Evolutionary conservation across 495 filamentous ascomycete genomes (phyloP), one percentile per base, ranked within the genome.

Genomic region (Penicillium fimorum): DNA sequence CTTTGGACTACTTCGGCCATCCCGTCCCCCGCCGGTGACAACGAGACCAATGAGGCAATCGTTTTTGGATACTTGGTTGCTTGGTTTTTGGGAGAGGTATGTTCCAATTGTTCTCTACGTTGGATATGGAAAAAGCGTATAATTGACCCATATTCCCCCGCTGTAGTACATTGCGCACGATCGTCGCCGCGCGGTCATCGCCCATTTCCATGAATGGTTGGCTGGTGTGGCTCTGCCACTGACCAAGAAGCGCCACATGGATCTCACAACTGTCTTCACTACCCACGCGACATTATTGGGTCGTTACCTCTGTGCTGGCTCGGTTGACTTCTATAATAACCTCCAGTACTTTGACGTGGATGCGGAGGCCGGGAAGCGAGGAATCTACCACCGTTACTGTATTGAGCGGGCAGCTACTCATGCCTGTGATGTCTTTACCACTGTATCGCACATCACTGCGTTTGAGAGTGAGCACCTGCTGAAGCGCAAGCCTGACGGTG

Each of bases 291-390:
- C 94, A 6, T 79, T 98, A 4, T 82, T 98, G 25, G 94, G 94
- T 47, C 86, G 94, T 48, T 98, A 98, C 65, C 88, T 98, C 42
- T 98, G 94, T 65, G 94, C 94, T 38, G 94, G 94, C 32, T 96
- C 91, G 3, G 94, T 97, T 27, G 94, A 98, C 71, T 98, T 98
- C 72, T 98, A 98, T 79, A 98, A 98, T 78, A 96, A 97, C 69
- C 87, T 98, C 18, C 94, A 97, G 70, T 87, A 86, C 75, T 98
- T 98, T 66, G 93, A 98, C 68, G 91, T 96, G 20, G 94, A 98
- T 69, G 87, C 91, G 4, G 95, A 98, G 70, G 94, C 94, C 37
- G 94, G 94, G 33, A 97, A 96, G 78, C 90, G 94, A 58, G 94
- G 94, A 38, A 98, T 98, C 70, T 98, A 98, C 76, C 94, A 98